These are phyloP conservation scores for Mikania micrantha DNA, from an alignment of 129 eudicot species.

Conservation along the genomic window DNA sequence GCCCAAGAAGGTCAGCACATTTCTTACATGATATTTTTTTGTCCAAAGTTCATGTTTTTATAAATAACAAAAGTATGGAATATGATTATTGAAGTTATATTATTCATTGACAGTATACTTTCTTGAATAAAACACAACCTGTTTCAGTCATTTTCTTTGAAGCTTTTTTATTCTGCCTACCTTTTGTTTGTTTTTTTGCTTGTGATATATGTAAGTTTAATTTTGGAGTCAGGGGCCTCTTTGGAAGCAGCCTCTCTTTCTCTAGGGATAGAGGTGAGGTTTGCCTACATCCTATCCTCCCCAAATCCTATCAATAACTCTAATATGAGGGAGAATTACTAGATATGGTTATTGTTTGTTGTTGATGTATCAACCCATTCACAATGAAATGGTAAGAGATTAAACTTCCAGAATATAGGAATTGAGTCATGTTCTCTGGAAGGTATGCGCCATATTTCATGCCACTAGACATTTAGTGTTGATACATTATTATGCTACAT, in stretches of 20 bases:
- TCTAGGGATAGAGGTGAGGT: no score
- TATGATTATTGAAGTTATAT: neutral
- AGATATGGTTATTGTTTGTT: no score
- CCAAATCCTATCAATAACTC: no score
- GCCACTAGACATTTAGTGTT: neutral
- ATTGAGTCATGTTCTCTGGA: neutral
- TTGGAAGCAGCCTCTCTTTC: no score
- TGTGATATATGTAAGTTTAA: no score
- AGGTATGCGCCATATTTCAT: neutral
- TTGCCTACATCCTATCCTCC: no score
- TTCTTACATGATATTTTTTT: neutral
- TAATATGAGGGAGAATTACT: no score
- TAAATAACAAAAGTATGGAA: neutral
- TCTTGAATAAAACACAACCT: neutral
- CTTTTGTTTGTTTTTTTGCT: no score
- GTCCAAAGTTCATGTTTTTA: neutral
- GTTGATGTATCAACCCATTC: neutral
- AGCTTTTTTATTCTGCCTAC: neutral
- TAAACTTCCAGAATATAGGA: neutral
- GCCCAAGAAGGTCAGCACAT: constrained; percentile 61
- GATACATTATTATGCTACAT: neutral
- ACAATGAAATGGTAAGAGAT: neutral
- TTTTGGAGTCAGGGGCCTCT: no score
- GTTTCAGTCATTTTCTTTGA: neutral
- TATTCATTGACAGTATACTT: neutral